Percentiles rank a stretch among this genome's conserved stretches.
phyloP scores from a whole-genome alignment of 805 yeast genomes.

The Cephaloascus fragrans region DNA sequence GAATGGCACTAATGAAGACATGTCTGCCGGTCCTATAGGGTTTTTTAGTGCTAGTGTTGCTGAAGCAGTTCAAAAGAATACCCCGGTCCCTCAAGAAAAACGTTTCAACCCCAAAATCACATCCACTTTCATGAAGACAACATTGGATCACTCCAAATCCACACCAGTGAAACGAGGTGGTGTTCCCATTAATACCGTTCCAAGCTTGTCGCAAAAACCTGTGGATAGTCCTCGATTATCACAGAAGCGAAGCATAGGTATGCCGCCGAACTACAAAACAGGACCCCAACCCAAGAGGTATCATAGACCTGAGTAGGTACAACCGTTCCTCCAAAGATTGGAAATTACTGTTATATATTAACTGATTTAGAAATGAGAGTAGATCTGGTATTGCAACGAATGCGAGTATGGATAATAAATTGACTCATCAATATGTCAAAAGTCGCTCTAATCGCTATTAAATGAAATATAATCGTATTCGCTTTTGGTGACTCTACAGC shows the following conservation, averaged over 20 bases:
- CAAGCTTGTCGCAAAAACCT: too few relatives aligned
- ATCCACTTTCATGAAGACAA: constrained; percentile 39
- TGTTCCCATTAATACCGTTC: not conserved
- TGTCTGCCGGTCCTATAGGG: constrained; percentile 1
- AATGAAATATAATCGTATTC: too few relatives aligned
- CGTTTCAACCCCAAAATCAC: constrained; percentile 47
- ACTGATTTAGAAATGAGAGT: too few relatives aligned
- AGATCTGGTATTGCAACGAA: too few relatives aligned
- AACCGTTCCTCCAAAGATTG: too few relatives aligned
- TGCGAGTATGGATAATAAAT: too few relatives aligned
- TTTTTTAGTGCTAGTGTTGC: not conserved
- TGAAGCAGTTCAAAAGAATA: constrained; percentile 34
- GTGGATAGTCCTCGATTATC: not conserved
- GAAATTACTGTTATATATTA: too few relatives aligned
- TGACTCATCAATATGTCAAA: too few relatives aligned
- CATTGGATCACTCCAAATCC: constrained; percentile 60
- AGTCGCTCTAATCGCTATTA: too few relatives aligned
- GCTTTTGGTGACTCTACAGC: too few relatives aligned
- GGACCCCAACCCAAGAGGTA: not conserved
- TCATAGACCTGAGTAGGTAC: not conserved
- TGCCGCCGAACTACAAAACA: not conserved
- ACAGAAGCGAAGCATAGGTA: not conserved
- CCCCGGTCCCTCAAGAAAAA: constrained; percentile 23
- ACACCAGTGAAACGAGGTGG: constrained; percentile 44
- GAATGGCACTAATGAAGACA: not conserved